Conservation (phyloP, 2,329 filamentous ascomycete genomes). For the Diaporthe citriasiana region DNA sequence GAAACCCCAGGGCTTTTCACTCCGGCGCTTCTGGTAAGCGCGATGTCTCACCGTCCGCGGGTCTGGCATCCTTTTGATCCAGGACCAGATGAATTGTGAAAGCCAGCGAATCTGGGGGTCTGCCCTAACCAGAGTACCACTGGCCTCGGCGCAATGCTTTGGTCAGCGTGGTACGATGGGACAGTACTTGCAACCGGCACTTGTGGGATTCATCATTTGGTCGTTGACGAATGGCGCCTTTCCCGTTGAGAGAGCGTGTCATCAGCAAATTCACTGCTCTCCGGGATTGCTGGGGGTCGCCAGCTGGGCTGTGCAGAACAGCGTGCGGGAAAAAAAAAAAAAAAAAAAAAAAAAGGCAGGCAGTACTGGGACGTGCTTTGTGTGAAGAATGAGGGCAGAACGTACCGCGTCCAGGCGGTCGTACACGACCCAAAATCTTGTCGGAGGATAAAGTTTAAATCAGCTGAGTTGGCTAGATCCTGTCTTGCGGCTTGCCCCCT, state of each 20-base stretch:
- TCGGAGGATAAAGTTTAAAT: constrained; percentile 40
- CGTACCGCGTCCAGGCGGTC: constrained; percentile 23
- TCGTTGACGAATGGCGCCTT: background rate
- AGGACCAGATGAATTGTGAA: background rate
- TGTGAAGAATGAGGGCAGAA: constrained; percentile 23
- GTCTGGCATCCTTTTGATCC: background rate
- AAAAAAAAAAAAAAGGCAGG: too few relatives aligned
- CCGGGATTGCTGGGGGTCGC: background rate
- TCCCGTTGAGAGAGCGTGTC: background rate
- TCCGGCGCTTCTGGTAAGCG: constrained; percentile 27
- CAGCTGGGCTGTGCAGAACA: background rate
- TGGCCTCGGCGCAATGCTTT: constrained; percentile 23
- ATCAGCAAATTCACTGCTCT: background rate
- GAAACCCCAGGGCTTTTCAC: constrained; percentile 24
- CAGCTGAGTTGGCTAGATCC: constrained; percentile 35
- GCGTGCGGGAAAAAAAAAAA: background rate
- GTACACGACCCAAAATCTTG: constrained; percentile 37
- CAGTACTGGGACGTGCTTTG: constrained; percentile 21
- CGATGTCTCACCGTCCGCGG: constrained; percentile 48
- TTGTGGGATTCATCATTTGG: background rate
- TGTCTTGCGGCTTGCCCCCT: constrained; percentile 34
- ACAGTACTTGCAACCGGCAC: background rate
- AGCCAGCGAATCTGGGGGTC: constrained; percentile 44
- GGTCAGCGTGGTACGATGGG: background rate
- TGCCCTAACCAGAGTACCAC: constrained; percentile 40